Conservation (phyloP, 208 protist genomes). For the Trypanosoma conorhini region DNA sequence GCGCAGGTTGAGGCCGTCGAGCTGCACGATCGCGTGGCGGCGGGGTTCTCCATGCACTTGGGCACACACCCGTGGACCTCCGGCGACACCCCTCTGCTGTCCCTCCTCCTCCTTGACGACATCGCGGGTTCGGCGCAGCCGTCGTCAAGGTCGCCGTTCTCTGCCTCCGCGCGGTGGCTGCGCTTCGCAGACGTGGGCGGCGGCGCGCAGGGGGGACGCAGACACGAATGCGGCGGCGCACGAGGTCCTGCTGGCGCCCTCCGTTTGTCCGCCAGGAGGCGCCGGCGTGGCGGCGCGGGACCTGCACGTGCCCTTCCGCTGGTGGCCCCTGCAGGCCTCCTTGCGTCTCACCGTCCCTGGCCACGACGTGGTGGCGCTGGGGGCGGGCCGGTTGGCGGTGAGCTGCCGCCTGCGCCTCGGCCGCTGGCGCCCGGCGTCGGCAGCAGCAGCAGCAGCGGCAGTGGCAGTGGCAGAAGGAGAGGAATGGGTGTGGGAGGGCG, state of each 20-base stretch:
- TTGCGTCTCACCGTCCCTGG: neutral
- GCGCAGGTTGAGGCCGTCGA: constrained; percentile 17
- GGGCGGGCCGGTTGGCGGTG: constrained; percentile 5
- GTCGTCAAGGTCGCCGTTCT: neutral
- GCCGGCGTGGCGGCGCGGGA: neutral
- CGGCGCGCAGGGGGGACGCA: neutral
- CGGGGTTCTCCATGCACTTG: constrained; percentile 3
- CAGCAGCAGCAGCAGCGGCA: neutral
- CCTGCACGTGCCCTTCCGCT: constrained; percentile 21
- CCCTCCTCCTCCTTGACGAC: neutral
- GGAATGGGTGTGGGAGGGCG: constrained; percentile 6
- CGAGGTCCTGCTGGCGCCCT: constrained; percentile 8
- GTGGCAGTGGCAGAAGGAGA: neutral
- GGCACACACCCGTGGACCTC: constrained; percentile 19
- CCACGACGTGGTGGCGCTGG: neutral
- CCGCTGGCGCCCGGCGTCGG: neutral
- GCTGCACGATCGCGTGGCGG: constrained; percentile 17
- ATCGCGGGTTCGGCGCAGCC: no score
- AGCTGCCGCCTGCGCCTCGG: constrained; percentile 11
- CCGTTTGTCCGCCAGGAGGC: neutral
- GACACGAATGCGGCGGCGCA: neutral
- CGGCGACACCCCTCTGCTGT: constrained; percentile 3
- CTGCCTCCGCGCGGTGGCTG: constrained; percentile 8
- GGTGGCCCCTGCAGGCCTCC: constrained; percentile 14
- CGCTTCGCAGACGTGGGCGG: neutral